A percentile compares a stretch with the other conserved stretches of the same genome.
Evolutionary conservation across 345 rosid genomes (phyloP).

Genomic region (Gossypium longicalyx): DNA sequence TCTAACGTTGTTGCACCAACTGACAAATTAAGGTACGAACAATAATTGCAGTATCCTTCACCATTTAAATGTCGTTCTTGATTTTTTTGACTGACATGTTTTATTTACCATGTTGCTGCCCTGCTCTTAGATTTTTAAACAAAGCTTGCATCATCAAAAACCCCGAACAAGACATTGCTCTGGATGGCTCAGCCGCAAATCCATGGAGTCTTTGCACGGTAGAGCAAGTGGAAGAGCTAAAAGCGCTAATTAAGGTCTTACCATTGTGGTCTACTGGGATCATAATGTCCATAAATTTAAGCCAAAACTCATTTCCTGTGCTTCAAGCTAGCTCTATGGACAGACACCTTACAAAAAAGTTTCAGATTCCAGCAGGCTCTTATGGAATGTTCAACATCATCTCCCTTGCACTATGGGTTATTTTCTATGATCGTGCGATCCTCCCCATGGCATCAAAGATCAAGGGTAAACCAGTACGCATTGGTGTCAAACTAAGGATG

Average conservation of each 20-base stretch:
- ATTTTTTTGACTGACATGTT: neutral
- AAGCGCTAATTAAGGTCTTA: slow-evolving; percentile 55
- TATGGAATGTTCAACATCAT: slow-evolving; percentile 46
- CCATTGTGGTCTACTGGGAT: slow-evolving; percentile 82
- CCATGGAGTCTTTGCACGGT: slow-evolving; percentile 76
- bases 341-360: slow-evolving; percentile 50
- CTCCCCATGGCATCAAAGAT: slow-evolving; percentile 67
- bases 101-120: neutral
- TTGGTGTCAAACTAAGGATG: slow-evolving; percentile 58
- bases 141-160: slow-evolving; percentile 58
- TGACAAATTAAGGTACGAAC: slow-evolving; percentile 45
- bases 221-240: slow-evolving; percentile 80
- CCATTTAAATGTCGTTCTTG: neutral
- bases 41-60: neutral
- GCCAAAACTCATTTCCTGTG: slow-evolving; percentile 56
- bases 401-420: slow-evolving; percentile 46
- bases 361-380: slow-evolving; percentile 76
- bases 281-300: slow-evolving; percentile 51
- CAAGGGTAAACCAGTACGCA: slow-evolving; percentile 46
- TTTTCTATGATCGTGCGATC: slow-evolving; percentile 62
- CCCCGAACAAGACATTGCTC: slow-evolving; percentile 41
- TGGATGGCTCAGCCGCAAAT: slow-evolving; percentile 56
- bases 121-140: slow-evolving; percentile 52
- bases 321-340: slow-evolving; percentile 74
- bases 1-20: slow-evolving; percentile 46